A percentile compares a stretch with the other conserved stretches of the same genome.
phyloP scores from a whole-genome alignment of 208 protist genomes.

The Trypanosomatidae sp. region DNA sequence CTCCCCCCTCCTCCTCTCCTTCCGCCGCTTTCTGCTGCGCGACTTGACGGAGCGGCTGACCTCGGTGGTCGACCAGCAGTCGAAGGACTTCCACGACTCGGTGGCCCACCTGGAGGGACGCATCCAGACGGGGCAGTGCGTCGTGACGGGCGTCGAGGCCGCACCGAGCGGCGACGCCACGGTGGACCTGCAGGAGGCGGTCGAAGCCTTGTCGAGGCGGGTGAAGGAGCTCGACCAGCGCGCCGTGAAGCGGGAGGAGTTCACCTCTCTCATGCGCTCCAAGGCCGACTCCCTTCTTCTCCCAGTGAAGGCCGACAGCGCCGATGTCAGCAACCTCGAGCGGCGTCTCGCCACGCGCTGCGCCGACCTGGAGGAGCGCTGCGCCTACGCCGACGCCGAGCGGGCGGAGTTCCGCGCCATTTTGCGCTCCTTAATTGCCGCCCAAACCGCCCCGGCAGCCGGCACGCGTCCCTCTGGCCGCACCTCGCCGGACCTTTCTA shows the following conservation, averaged over 20 bases:
- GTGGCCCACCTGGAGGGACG: constrained; percentile 44
- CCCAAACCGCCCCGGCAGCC: constrained; percentile 4
- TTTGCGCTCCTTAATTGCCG: constrained; percentile 43
- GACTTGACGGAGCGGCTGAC: constrained; percentile 66
- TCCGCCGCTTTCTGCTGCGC: constrained; percentile 64
- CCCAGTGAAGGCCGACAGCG: constrained; percentile 53
- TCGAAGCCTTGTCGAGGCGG: constrained; percentile 24
- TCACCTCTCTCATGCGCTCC: constrained; percentile 38
- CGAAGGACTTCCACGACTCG: constrained; percentile 46
- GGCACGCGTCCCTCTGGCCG: not conserved
- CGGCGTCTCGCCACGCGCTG: constrained; percentile 40
- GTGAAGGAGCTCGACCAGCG: constrained; percentile 49
- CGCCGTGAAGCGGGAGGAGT: constrained; percentile 52
- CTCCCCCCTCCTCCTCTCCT: constrained; percentile 71
- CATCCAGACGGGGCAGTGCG: constrained; percentile 13
- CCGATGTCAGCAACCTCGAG: constrained; percentile 52
- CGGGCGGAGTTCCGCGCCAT: constrained; percentile 67
- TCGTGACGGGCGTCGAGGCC: not conserved
- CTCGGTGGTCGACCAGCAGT: constrained; percentile 46
- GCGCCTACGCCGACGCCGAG: constrained; percentile 76
- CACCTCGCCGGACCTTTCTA: too few species aligned
- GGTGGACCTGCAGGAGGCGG: constrained; percentile 19
- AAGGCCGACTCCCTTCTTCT: constrained; percentile 59
- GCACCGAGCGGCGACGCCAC: not conserved
- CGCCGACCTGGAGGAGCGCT: constrained; percentile 68